Conservation (phyloP, 1,284 basidiomycete species). For the Anthracocystis setariae region DNA sequence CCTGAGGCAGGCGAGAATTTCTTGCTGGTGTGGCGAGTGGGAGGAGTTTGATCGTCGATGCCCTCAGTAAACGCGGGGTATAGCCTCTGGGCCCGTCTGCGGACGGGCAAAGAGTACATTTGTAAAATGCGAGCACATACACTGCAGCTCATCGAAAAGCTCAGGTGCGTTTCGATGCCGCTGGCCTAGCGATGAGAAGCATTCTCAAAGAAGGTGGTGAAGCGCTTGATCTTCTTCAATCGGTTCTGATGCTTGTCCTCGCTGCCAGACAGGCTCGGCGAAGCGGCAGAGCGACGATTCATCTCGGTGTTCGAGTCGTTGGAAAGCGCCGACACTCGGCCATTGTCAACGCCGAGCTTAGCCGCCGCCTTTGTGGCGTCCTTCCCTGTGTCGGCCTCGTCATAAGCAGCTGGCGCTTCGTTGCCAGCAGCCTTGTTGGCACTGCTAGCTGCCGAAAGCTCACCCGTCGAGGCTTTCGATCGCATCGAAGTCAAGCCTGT, state of each 20-base stretch:
- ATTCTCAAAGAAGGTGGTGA: conserved; percentile 51
- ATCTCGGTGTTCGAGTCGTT: conserved; percentile 23
- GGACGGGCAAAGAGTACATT: conserved; percentile 22
- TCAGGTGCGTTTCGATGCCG: no score
- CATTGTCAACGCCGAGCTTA: conserved; percentile 14
- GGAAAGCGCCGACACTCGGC: conserved; percentile 20
- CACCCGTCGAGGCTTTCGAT: conserved; percentile 22
- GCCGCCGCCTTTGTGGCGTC: conserved; percentile 17
- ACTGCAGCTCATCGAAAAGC: neutral
- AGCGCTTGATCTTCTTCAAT: conserved; percentile 57
- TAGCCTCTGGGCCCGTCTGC: conserved; percentile 26
- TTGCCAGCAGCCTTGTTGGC: conserved; percentile 20
- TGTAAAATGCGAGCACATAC: neutral
- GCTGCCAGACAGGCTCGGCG: conserved; percentile 42
- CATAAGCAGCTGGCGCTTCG: neutral
- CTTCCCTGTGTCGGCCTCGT: conserved; percentile 13
- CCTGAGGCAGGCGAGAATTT: neutral
- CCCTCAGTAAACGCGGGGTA: no score
- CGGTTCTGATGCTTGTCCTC: conserved; percentile 48
- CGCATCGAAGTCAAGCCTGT: conserved; percentile 28
- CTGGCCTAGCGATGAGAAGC: conserved; percentile 41
- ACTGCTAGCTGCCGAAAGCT: conserved; percentile 38
- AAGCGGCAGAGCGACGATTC: conserved; percentile 33
- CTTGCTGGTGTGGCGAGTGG: neutral
- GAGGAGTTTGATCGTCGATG: no score